A percentile compares a stretch with the other conserved stretches of the same genome.
These are phyloP conservation scores for Xerocomus alliaceus DNA, from an alignment of 1,284 basidiomycete genomes.

Conservation along the genomic window DNA sequence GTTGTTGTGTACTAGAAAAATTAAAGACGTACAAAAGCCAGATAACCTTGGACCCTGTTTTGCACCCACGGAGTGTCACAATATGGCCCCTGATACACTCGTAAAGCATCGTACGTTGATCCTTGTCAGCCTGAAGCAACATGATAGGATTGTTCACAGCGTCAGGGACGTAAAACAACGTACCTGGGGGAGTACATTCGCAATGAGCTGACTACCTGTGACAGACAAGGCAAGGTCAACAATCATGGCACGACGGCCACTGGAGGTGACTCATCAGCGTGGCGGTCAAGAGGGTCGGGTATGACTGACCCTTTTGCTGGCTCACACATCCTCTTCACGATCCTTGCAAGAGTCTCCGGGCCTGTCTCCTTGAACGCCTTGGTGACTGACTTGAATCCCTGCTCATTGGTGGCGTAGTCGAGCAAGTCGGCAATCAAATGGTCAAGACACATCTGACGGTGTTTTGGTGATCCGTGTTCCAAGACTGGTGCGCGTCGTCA, in stretches of 20 bases:
- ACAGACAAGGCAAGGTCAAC: constrained; percentile 81
- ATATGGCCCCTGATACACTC: constrained; percentile 85
- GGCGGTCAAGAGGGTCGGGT: neutral
- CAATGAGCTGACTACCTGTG: constrained; percentile 84
- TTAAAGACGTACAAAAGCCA: constrained; percentile 82
- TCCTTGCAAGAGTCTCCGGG: constrained; percentile 69
- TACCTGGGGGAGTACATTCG: constrained; percentile 76
- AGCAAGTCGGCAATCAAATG: constrained; percentile 74
- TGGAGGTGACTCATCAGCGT: constrained; percentile 37
- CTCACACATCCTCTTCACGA: constrained; percentile 82
- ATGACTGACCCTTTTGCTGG: constrained; percentile 70
- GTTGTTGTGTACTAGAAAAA: neutral
- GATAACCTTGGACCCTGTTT: constrained; percentile 86
- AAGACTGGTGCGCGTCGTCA: constrained; percentile 49
- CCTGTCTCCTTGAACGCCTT: constrained; percentile 85
- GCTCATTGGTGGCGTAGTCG: constrained; percentile 79
- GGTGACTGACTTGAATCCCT: constrained; percentile 81
- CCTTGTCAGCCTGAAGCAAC: constrained; percentile 70
- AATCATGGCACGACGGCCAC: constrained; percentile 78
- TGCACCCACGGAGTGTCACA: constrained; percentile 82
- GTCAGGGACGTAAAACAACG: constrained; percentile 7
- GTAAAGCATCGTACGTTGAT: constrained; percentile 76
- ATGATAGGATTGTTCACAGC: constrained; percentile 7
- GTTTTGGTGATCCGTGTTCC: constrained; percentile 77
- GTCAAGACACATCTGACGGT: constrained; percentile 73